A percentile compares a stretch with the other conserved stretches of the same genome.
Conservation (phyloP, 495 filamentous ascomycete species). For the Lasiosphaeriaceae sp. region DNA sequence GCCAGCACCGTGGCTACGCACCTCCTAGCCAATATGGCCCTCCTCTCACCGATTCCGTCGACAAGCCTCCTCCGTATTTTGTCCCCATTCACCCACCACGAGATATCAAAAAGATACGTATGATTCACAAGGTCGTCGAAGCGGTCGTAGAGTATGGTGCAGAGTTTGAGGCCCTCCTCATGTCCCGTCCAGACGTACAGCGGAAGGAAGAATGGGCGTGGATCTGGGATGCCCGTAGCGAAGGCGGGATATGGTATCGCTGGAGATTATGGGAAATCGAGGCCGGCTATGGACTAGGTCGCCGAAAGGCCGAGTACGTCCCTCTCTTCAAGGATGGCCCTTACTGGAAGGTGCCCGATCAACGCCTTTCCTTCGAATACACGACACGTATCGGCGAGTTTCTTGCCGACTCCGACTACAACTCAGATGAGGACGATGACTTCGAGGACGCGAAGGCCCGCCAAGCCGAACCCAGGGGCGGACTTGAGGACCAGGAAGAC, state of each 20-base stretch:
- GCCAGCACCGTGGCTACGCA: conserved; percentile 70
- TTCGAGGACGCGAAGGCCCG: conserved; percentile 69
- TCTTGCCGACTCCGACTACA: conserved; percentile 77
- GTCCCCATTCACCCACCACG: conserved; percentile 73
- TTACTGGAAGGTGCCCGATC: conserved; percentile 67
- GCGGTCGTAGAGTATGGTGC: conserved; percentile 71
- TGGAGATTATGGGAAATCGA: conserved; percentile 86
- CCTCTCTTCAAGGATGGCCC: conserved; percentile 68
- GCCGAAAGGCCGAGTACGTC: conserved; percentile 40
- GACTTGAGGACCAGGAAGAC: conserved; percentile 51
- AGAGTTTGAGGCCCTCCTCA: conserved; percentile 89
- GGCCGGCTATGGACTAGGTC: conserved; percentile 46
- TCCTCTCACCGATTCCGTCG: conserved; percentile 40
- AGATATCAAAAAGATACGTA: conserved; percentile 72
- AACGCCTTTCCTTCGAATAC: conserved; percentile 67
- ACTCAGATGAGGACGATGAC: conserved; percentile 84
- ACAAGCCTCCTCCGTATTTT: conserved; percentile 50
- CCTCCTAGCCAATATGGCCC: conserved; percentile 67
- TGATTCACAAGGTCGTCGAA: conserved; percentile 89
- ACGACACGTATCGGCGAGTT: conserved; percentile 70
- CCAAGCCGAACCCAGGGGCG: conserved; percentile 42
- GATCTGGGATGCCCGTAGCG: conserved; percentile 83
- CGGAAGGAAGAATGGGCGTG: conserved; percentile 86
- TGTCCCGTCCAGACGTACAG: conserved; percentile 77
- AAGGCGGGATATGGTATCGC: conserved; percentile 79